Evolutionary conservation across 306 rosid genomes (phyloP).

Genomic region (Pterocarpus macrocarpus): DNA sequence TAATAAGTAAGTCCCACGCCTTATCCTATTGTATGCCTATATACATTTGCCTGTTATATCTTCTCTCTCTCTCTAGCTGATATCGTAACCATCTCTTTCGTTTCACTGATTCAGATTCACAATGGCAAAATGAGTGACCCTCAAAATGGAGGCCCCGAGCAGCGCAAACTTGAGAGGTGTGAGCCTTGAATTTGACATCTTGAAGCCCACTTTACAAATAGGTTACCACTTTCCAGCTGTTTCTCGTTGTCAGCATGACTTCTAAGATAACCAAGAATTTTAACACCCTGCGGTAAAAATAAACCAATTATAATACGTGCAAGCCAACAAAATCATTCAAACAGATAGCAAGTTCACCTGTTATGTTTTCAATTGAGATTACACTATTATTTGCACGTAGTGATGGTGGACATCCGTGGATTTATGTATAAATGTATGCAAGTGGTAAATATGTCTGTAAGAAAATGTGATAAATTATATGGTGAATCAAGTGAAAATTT

Average conservation of each 20-base stretch:
- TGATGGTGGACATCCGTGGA: no score
- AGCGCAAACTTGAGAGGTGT: neutral
- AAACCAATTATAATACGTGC: neutral
- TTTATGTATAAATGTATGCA: no score
- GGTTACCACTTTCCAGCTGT: neutral
- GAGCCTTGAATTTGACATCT: neutral
- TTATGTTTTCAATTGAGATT: no score
- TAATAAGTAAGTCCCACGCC: neutral
- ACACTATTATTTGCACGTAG: no score
- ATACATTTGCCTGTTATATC: constrained; percentile 35
- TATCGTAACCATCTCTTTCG: neutral
- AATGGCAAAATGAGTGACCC: neutral
- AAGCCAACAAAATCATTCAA: neutral
- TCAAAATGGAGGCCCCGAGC: neutral
- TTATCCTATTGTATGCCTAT: neutral
- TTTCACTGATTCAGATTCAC: neutral
- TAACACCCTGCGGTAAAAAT: neutral
- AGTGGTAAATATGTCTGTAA: no score
- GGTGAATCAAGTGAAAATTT: no score
- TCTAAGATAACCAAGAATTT: neutral
- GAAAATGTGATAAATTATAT: no score
- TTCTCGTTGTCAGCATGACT: neutral
- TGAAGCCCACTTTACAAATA: neutral
- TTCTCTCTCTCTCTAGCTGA: neutral
- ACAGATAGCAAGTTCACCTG: neutral